Evolutionary conservation across 495 filamentous ascomycete species (phyloP).

Genomic region (Penicillium cosmopolitanum): DNA sequence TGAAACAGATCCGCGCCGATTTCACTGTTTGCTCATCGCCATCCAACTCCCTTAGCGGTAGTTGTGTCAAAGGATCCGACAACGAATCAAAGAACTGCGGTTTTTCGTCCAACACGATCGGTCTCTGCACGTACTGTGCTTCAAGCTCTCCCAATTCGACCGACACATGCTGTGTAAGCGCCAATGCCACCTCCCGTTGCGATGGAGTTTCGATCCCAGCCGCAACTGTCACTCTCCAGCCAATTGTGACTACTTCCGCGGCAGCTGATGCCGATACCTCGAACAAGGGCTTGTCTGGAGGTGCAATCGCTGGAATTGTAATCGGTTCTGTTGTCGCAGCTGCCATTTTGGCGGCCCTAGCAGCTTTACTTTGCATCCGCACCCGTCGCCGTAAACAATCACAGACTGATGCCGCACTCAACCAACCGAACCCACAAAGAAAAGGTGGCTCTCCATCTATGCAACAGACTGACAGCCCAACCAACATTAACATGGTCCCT

Average conservation of each 20-base stretch:
- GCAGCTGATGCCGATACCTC: slow-evolving; percentile 35
- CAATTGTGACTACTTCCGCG: slow-evolving; percentile 55
- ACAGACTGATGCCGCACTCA: slow-evolving; percentile 69
- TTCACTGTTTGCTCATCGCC: slow-evolving; percentile 89
- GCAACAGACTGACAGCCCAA: slow-evolving; percentile 52
- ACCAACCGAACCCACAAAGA: slow-evolving; percentile 82
- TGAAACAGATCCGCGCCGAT: slow-evolving; percentile 84
- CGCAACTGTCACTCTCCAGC: slow-evolving; percentile 66
- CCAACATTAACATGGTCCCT: slow-evolving; percentile 71
- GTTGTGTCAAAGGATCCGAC: slow-evolving; percentile 72
- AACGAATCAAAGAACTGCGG: slow-evolving; percentile 93
- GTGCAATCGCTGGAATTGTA: slow-evolving; percentile 87
- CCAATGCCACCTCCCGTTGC: slow-evolving; percentile 73
- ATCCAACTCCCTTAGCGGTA: slow-evolving; percentile 69
- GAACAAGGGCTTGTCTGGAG: slow-evolving; percentile 67
- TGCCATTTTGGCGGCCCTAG: slow-evolving; percentile 65
- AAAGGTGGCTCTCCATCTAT: slow-evolving; percentile 55
- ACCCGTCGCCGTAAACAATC: slow-evolving; percentile 61
- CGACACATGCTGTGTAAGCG: slow-evolving; percentile 90
- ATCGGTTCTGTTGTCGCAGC: slow-evolving; percentile 77
- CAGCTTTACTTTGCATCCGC: slow-evolving; percentile 63
- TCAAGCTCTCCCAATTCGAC: slow-evolving; percentile 84
- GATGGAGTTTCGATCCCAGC: slow-evolving; percentile 72
- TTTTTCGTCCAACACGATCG: slow-evolving; percentile 76
- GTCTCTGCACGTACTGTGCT: slow-evolving; percentile 85